Base-by-base conservation (phyloP, 1,284 basidiomycete genomes). In the Boletus albobrunnescens region DNA sequence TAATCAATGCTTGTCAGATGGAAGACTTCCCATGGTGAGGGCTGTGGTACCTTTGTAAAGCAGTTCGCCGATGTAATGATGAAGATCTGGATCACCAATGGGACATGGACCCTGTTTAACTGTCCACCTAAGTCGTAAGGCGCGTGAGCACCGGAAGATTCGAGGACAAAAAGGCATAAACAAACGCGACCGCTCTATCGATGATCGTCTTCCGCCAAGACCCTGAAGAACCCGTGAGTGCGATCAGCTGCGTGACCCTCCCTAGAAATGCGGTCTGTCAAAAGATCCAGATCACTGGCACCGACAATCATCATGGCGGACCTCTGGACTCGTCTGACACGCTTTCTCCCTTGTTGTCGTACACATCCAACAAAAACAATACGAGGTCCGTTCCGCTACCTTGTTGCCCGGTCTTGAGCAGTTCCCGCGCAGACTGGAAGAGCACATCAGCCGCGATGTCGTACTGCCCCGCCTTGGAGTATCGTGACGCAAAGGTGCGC, bases 401-500 rank as follows among this genome's bases (percentile, higher is more conserved):
- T n/a, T 79, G 75, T 63, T 96, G 90, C 5, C 86, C 87, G 11
- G 77, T 75, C 71, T 95, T 95, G 55, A 95, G 73, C 41, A 97
- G 73, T 64, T 91, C 89, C 41, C 85, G 76, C 2, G 91, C 82
- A 32, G 82, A 84, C 57, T 91, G 86, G 68, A 93, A 94, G 43
- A 95, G 78, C 10, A 96, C 87, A 66, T 93, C 87, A 67, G 91
- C 84, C 13, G 91, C 91, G 12, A 83, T 84, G 56, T 86, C 83
- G 62, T 84, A 82, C 56, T 92, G 84, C 2, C 76, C 76, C 4
- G 89, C 82, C 67, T 89, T 87, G 42, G 75, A 71, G 64, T 95
- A 91, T 58, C 93, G 79, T 11, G 92, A 85, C 6, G 91, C 91
- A 54, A 94, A 94, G 22, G 94, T 96, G 26, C 94, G 82, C 22